phyloP scores from a whole-genome alignment of 2,329 filamentous ascomycete genomes.

The Fusarium newnesense region DNA sequence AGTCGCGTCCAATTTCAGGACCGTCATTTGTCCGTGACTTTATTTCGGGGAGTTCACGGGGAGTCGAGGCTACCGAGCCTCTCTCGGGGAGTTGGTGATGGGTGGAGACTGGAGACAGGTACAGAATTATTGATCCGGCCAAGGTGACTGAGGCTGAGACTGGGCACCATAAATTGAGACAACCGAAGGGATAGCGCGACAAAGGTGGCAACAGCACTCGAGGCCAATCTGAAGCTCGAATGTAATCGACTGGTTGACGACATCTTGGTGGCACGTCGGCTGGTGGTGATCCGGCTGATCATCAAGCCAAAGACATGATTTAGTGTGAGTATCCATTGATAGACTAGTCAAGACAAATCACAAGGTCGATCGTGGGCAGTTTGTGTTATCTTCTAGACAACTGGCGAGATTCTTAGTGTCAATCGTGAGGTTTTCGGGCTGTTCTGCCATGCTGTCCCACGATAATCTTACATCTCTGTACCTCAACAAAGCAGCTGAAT shows the following conservation, averaged over 20 bases:
- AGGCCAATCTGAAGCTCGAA: background rate
- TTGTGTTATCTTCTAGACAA: background rate
- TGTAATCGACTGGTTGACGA: background rate
- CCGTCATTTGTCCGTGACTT: conserved; percentile 19
- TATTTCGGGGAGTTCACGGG: conserved; percentile 32
- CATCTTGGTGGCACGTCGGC: background rate
- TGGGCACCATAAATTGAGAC: background rate
- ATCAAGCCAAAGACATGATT: background rate
- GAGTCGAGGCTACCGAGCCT: background rate
- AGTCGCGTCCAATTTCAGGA: background rate
- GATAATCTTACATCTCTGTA: too few relatives aligned
- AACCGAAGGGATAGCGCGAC: background rate
- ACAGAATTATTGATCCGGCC: background rate
- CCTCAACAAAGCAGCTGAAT: too few relatives aligned
- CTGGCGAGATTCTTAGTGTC: background rate
- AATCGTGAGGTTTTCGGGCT: background rate
- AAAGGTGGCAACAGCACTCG: background rate
- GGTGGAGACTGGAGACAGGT: conserved; percentile 3
- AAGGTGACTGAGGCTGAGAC: background rate
- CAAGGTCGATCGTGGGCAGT: background rate
- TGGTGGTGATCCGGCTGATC: background rate
- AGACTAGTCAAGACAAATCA: background rate
- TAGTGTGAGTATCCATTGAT: background rate
- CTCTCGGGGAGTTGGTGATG: conserved; percentile 27
- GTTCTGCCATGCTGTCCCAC: background rate